These are phyloP conservation scores for Fusarium subtropicale DNA, from an alignment of 2,329 filamentous ascomycete species.

Conservation along the genomic window DNA sequence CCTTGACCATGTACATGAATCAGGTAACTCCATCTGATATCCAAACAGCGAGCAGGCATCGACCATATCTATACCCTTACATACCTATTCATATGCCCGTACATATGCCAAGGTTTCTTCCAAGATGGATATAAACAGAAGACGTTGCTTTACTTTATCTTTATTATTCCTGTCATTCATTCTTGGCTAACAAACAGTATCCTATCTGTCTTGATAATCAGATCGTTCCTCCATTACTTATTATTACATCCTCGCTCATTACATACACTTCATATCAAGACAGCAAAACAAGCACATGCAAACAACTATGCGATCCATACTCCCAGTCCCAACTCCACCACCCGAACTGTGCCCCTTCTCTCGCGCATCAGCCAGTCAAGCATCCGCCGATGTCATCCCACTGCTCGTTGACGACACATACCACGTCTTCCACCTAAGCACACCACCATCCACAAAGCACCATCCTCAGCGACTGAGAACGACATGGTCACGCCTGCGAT, in stretches of 20 bases:
- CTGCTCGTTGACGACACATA: constrained; percentile 53
- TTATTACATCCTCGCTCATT: neutral
- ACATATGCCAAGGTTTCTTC: constrained; percentile 2
- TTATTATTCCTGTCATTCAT: neutral
- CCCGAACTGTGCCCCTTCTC: constrained; percentile 46
- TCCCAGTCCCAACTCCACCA: constrained; percentile 41
- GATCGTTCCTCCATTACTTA: neutral
- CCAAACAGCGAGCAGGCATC: constrained; percentile 7
- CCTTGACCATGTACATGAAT: constrained; percentile 7
- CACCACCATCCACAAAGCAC: constrained; percentile 50
- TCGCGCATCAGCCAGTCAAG: constrained; percentile 46
- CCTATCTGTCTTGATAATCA: constrained; percentile 13
- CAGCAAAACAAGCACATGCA: neutral
- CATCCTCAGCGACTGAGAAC: constrained; percentile 50
- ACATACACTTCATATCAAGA: neutral
- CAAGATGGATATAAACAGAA: constrained; percentile 30
- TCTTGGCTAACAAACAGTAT: constrained; percentile 15
- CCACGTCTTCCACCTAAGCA: constrained; percentile 53
- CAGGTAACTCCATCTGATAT: neutral
- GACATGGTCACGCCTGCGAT: constrained; percentile 50
- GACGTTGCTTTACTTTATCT: constrained; percentile 4
- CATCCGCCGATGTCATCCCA: constrained; percentile 53
- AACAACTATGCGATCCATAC: constrained; percentile 34
- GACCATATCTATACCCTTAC: constrained; percentile 7
- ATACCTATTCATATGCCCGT: neutral